Evolutionary conservation across 495 filamentous ascomycete species (phyloP).

Genomic region (Letharia columbiana): DNA sequence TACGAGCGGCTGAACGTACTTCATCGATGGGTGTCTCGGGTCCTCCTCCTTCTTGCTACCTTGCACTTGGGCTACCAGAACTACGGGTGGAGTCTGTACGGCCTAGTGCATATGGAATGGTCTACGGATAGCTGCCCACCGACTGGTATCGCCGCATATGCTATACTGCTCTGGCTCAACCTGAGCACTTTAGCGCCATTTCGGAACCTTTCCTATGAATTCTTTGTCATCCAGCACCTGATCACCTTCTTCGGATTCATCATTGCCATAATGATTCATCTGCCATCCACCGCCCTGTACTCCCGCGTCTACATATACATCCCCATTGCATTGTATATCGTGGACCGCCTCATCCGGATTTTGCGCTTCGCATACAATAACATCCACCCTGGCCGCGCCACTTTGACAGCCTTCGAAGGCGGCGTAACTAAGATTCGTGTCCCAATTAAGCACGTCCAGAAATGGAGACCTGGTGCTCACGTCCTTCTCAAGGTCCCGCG

Average conservation of each 20-base stretch:
- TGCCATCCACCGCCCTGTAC: conserved; percentile 34
- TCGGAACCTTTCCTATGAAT: conserved; percentile 60
- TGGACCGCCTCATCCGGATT: conserved; percentile 55
- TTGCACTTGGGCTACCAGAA: conserved; percentile 70
- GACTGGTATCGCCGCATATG: conserved; percentile 67
- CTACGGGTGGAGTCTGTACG: conserved; percentile 54
- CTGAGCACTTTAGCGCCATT: conserved; percentile 62
- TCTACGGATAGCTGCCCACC: conserved; percentile 53
- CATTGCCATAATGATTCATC: conserved; percentile 54
- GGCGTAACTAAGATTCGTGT: conserved; percentile 63
- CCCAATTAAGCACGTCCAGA: conserved; percentile 51
- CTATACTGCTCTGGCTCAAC: conserved; percentile 60
- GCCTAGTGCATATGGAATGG: conserved; percentile 55
- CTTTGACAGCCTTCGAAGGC: conserved; percentile 51
- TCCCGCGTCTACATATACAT: conserved; percentile 53
- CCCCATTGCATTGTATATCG: conserved; percentile 57
- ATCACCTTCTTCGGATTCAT: conserved; percentile 58
- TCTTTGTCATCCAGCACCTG: conserved; percentile 77
- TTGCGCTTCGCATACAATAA: conserved; percentile 13
- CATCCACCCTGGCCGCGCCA: conserved; percentile 28
- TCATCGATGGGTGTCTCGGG: conserved; percentile 71
- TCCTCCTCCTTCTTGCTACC: conserved; percentile 62
- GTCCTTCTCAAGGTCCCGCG: conserved; percentile 65
- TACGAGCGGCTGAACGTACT: conserved; percentile 78
- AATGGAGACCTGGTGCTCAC: conserved; percentile 70